Conservation (phyloP, 2,329 filamentous ascomycete genomes). For the Pseudogymnoascus sp. region DNA sequence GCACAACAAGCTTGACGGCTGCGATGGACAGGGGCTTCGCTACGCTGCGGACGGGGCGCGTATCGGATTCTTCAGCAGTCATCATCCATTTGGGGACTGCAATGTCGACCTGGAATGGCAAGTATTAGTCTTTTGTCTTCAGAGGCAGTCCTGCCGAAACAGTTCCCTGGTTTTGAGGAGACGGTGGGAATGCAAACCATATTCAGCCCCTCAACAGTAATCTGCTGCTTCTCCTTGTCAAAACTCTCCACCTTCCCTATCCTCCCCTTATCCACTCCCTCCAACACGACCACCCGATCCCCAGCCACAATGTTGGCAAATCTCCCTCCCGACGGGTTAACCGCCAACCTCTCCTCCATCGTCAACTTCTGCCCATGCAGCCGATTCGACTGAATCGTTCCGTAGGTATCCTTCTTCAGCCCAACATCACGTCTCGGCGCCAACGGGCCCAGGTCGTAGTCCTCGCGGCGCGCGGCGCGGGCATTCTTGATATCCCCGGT, state of each 20-base stretch:
- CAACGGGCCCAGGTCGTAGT: conserved; percentile 70
- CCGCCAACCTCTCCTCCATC: conserved; percentile 16
- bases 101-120: conserved; percentile 32
- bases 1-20: conserved; percentile 73
- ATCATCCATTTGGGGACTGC: conserved; percentile 34
- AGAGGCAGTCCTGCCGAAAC: neutral
- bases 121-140: neutral
- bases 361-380: conserved; percentile 25
- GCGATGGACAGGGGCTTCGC: conserved; percentile 56
- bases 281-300: conserved; percentile 75
- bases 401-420: conserved; percentile 47
- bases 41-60: conserved; percentile 36
- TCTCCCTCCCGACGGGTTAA: conserved; percentile 30
- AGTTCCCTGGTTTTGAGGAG: neutral
- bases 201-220: conserved; percentile 55
- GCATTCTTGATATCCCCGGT: conserved; percentile 36
- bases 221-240: conserved; percentile 43
- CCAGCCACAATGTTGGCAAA: conserved; percentile 55
- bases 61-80: conserved; percentile 30
- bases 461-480: conserved; percentile 55
- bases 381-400: conserved; percentile 37
- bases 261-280: conserved; percentile 72
- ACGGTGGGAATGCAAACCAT: conserved; percentile 42
- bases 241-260: conserved; percentile 65
- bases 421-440: conserved; percentile 70